phyloP scores from a whole-genome alignment of 345 rosid species.

The Eutrema yunnanense region DNA sequence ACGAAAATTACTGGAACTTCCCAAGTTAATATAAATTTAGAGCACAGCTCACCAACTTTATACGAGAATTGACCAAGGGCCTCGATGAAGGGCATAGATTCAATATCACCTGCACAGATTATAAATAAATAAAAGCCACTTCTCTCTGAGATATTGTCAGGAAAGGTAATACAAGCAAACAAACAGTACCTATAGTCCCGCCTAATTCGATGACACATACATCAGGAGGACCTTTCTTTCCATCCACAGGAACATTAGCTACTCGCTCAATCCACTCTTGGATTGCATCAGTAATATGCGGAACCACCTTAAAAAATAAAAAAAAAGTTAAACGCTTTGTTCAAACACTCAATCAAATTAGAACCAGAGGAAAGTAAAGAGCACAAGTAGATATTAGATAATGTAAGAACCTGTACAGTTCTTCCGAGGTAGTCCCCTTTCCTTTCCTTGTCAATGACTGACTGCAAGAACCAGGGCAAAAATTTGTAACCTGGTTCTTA shows the following conservation, averaged over 20 bases:
- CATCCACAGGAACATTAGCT: constrained; percentile 80
- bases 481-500: background rate
- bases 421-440: constrained; percentile 95
- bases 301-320: constrained; percentile 59
- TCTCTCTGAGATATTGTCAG: background rate
- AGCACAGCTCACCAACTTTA: constrained; percentile 61
- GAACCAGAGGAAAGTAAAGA: background rate
- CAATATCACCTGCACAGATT: constrained; percentile 78
- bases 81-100: constrained; percentile 94
- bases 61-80: constrained; percentile 96
- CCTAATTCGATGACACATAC: constrained; percentile 97
- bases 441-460: constrained; percentile 84
- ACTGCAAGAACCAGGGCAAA: constrained; percentile 35
- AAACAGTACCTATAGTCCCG: constrained; percentile 77
- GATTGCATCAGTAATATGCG: constrained; percentile 92
- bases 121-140: background rate
- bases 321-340: background rate
- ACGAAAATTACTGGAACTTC: background rate
- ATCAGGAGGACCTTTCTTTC: constrained; percentile 83
- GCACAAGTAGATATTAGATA: constrained; percentile 1
- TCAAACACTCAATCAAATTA: background rate
- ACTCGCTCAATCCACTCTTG: constrained; percentile 97
- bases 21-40: background rate
- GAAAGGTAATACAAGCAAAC: background rate
- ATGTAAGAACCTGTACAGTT: constrained; percentile 74